Evolutionary conservation across 495 filamentous ascomycete species (phyloP), one percentile per base, ranked within the genome.

Genomic region (Xylaria venustula): DNA sequence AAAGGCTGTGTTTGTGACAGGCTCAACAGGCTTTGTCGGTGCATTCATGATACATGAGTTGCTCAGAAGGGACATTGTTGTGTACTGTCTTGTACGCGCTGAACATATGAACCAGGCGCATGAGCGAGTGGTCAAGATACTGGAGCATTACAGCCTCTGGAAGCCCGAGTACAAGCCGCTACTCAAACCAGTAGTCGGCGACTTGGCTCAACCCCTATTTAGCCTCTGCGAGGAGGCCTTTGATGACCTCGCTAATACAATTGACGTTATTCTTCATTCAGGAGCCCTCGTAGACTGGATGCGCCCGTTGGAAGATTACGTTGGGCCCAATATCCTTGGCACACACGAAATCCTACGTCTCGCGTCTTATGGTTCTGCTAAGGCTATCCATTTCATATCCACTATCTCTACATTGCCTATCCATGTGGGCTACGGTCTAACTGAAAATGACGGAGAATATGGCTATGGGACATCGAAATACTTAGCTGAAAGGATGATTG

Each of bases 221-320:
- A 70, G 72, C 32, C 48, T 74, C 7, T 0, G 17, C 40, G 42
- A 64, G 14, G 53, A 51, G 20, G 53, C 17, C 7, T 73, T 74
- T 48, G 60, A 71, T 23, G 49, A 65, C 14, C 53, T 74, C 26
- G 70, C 70, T 3, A 25, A 68, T 40, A 7, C 37, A 49, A 63
- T 73, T 11, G 70, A 73, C 59, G 23, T 66, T 23, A 70, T 74
- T 45, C 62, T 51, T 48, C 72, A 74, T 55, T 66, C 72, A 3
- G 72, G 66, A 3, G 68, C 64, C 48, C 66, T 73, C 19, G 72
- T 74, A 17, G 72, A 74, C 53, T 74, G 70, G 72, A 66, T 74
- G 68, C 72, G 62, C 11, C 70, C 66, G 9, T 52, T 74, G 34
- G 60, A 65, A 19, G 68, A 73, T 25, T 73, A 74, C 58, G 34